phyloP scores from a whole-genome alignment of 352 stramenopile species.

The Phytopythium sindhum region DNA sequence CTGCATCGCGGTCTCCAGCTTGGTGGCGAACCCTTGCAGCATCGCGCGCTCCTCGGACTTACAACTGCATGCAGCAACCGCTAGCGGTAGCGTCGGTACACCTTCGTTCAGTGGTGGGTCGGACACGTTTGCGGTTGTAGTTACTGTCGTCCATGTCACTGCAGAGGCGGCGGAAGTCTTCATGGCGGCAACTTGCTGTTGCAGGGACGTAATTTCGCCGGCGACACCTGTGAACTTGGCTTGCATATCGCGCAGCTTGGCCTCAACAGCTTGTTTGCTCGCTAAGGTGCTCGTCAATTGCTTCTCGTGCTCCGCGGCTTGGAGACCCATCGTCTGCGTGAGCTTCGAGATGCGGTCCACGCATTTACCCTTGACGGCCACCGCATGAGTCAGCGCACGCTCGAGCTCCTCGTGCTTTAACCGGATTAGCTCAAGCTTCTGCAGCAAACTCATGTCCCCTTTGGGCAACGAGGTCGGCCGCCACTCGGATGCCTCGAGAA shows the following conservation, averaged over 20 bases:
- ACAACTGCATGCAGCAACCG: not conserved
- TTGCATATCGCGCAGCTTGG: slow-evolving; percentile 31
- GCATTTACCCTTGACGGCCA: slow-evolving; percentile 64
- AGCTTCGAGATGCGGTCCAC: slow-evolving; percentile 66
- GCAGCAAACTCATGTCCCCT: slow-evolving; percentile 27
- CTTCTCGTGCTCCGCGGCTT: slow-evolving; percentile 61
- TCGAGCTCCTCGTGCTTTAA: slow-evolving; percentile 28
- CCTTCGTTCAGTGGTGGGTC: not conserved
- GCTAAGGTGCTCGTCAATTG: slow-evolving; percentile 38
- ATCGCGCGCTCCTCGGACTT: slow-evolving; percentile 28
- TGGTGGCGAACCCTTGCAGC: slow-evolving; percentile 50
- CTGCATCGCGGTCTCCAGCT: slow-evolving; percentile 58
- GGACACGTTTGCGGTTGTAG: not conserved
- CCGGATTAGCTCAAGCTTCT: slow-evolving; percentile 44
- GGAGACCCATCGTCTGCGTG: slow-evolving; percentile 65
- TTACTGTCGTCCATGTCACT: not conserved
- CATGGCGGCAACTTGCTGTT: slow-evolving; percentile 40
- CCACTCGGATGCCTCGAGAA: slow-evolving; percentile 24
- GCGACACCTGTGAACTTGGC: slow-evolving; percentile 45
- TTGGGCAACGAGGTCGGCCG: slow-evolving; percentile 1
- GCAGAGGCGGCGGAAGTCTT: slow-evolving; percentile 13
- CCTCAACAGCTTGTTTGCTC: slow-evolving; percentile 33
- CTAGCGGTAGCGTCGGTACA: no score
- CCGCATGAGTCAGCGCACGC: slow-evolving; percentile 34
- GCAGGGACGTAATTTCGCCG: slow-evolving; percentile 36